A percentile compares a stretch with the other conserved stretches of the same genome.
These are phyloP conservation scores for Chaetomidium leptoderma DNA, from an alignment of 495 filamentous ascomycete species.

Conservation along the genomic window DNA sequence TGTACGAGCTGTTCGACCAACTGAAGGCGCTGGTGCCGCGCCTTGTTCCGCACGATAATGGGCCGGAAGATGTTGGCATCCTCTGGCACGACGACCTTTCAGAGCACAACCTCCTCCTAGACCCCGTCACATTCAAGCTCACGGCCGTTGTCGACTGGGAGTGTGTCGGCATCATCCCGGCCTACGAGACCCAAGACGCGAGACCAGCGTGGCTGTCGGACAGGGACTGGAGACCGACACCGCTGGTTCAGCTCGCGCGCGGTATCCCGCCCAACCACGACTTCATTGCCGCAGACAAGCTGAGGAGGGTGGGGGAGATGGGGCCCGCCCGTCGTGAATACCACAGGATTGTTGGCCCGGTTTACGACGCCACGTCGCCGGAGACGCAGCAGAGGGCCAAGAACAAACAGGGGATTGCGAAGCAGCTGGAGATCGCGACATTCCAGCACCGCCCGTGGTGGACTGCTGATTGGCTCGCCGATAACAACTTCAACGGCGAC, in stretches of 20 bases:
- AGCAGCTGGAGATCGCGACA: constrained; percentile 8
- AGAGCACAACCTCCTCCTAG: constrained; percentile 26
- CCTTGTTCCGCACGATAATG: constrained; percentile 10
- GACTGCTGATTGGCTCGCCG: constrained; percentile 9
- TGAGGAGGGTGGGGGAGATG: constrained; percentile 5
- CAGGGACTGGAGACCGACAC: constrained; percentile 47
- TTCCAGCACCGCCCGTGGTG: constrained; percentile 18
- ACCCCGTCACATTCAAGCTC: constrained; percentile 24
- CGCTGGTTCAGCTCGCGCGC: neutral
- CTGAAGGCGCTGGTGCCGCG: constrained; percentile 4
- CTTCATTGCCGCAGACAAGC: neutral
- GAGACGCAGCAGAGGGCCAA: constrained; percentile 1
- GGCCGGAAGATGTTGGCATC: constrained; percentile 13
- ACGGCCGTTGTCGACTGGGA: constrained; percentile 34
- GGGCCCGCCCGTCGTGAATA: neutral
- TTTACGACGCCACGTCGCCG: constrained; percentile 4
- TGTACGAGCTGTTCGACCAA: constrained; percentile 10
- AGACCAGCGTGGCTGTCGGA: constrained; percentile 71
- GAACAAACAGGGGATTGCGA: constrained; percentile 5
- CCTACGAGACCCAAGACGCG: constrained; percentile 56
- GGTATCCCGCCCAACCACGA: constrained; percentile 9
- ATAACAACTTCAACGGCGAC: neutral
- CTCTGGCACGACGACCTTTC: constrained; percentile 31
- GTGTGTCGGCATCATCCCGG: constrained; percentile 58
- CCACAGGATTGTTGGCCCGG: constrained; percentile 3